A percentile compares a stretch with the other conserved stretches of the same genome.
phyloP scores from a whole-genome alignment of 169 alveolate species.

The Perkinsus chesapeaki region DNA sequence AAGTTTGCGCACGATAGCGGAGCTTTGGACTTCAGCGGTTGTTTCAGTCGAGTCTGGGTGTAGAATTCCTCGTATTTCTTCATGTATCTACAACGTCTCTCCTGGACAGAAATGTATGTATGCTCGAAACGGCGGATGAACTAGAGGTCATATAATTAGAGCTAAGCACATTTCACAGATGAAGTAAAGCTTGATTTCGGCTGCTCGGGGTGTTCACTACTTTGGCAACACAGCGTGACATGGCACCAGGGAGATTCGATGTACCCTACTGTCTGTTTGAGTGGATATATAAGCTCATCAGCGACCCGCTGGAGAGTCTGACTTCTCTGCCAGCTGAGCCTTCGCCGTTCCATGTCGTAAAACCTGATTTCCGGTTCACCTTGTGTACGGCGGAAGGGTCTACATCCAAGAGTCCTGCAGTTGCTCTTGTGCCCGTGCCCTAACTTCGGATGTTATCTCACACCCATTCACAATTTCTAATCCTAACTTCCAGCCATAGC shows the following conservation, averaged over 20 bases:
- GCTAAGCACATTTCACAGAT: too few relatives aligned
- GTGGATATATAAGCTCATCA: neutral
- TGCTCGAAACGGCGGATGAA: too few relatives aligned
- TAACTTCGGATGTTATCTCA: neutral
- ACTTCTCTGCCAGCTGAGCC: neutral
- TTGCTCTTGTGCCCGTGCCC: neutral
- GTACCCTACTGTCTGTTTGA: neutral
- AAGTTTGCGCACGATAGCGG: neutral
- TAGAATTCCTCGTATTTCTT: neutral
- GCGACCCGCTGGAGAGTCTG: neutral
- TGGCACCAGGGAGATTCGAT: neutral
- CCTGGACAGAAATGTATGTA: too few relatives aligned
- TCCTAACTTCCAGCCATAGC: neutral
- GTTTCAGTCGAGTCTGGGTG: neutral
- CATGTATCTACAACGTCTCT: neutral
- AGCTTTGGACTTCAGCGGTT: neutral
- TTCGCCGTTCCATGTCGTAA: neutral
- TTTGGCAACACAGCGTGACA: too few relatives aligned
- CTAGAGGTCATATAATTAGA: too few relatives aligned
- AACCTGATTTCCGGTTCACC: neutral
- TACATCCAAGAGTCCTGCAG: too few relatives aligned
- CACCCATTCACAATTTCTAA: neutral
- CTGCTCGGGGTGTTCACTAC: too few relatives aligned
- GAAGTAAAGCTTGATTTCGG: too few relatives aligned
- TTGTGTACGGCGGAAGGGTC: too few relatives aligned